These are phyloP conservation scores for Kluyveromyces sp. DNA, from an alignment of 1,139 yeast genomes.

Conservation along the genomic window DNA sequence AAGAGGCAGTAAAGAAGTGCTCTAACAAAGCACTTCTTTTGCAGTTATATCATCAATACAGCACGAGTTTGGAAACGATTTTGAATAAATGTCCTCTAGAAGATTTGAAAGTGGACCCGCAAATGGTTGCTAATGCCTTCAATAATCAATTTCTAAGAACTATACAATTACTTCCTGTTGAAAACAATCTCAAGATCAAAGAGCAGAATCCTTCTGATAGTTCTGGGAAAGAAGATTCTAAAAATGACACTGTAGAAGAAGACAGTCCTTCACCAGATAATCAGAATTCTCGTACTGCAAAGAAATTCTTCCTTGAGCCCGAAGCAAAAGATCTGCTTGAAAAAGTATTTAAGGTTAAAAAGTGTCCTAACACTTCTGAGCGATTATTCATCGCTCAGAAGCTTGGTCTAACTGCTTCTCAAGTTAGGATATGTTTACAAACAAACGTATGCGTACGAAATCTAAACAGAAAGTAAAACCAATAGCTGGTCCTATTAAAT, in stretches of 20 bases:
- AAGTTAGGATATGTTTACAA: conserved; percentile 13
- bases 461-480: no score
- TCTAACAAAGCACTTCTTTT: neutral
- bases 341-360: conserved; percentile 11
- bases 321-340: conserved; percentile 12
- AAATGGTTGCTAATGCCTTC: neutral
- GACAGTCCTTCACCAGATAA: neutral
- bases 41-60: neutral
- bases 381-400: conserved; percentile 13
- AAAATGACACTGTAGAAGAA: no score
- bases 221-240: no score
- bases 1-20: neutral
- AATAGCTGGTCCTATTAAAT: no score
- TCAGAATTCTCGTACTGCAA: no score
- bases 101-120: neutral
- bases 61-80: neutral
- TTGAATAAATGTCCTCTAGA: neutral
- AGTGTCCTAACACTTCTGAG: conserved; percentile 12
- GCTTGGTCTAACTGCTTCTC: conserved; percentile 13
- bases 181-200: no score
- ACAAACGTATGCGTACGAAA: conserved; percentile 5
- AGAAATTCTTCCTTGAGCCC: neutral
- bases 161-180: no score
- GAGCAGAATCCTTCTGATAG: no score
- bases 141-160: neutral